A percentile compares a stretch with the other conserved stretches of the same genome.
phyloP scores from a whole-genome alignment of 345 rosid species.

The Eucalyptus tenuipes region DNA sequence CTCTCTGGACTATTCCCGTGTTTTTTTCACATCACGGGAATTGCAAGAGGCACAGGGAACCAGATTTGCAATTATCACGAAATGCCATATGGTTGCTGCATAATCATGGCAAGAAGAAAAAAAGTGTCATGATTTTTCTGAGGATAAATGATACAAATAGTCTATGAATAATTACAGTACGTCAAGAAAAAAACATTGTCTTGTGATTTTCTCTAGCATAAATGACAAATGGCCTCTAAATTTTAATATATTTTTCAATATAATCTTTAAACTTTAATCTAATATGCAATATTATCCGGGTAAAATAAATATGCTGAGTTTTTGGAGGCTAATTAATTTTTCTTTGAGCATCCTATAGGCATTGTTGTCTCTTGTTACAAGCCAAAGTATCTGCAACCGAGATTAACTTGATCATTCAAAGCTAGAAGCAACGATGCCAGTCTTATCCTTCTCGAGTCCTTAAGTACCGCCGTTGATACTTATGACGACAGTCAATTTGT shows the following conservation, averaged over 20 bases:
- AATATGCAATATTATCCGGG: constrained; percentile 6
- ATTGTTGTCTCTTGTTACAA: neutral
- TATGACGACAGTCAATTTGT: neutral
- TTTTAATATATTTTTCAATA: too few relatives aligned
- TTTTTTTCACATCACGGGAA: neutral
- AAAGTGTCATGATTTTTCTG: neutral
- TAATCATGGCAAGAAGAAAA: too few relatives aligned
- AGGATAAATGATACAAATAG: neutral
- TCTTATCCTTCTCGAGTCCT: neutral
- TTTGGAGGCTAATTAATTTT: neutral
- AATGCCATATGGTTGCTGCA: neutral
- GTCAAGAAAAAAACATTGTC: neutral
- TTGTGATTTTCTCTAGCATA: neutral
- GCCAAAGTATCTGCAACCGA: neutral
- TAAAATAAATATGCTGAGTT: neutral
- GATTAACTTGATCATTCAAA: neutral
- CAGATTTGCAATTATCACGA: neutral
- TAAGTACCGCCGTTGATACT: neutral
- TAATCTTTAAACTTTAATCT: too few relatives aligned
- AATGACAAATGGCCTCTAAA: too few relatives aligned
- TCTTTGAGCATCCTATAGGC: neutral
- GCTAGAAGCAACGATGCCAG: neutral
- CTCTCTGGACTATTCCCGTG: neutral
- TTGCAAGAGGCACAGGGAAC: neutral
- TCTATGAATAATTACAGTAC: too few relatives aligned